These are phyloP conservation scores for Dinochytrium kinnereticum DNA, from an alignment of 371 early-diverging fungal genomes.

Conservation along the genomic window DNA sequence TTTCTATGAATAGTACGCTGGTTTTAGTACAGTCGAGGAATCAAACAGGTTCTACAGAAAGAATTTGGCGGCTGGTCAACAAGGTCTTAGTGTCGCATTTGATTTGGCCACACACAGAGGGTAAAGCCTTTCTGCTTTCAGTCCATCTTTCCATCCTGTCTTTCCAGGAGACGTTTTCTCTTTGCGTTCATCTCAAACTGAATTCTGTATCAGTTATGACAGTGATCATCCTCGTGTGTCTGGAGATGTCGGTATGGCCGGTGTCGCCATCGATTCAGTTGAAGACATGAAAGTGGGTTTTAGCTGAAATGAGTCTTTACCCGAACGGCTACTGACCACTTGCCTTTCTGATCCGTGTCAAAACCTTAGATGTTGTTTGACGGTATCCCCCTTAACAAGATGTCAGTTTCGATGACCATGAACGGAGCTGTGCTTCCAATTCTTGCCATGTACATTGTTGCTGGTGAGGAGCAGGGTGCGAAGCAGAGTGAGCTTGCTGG, in stretches of 20 bases:
- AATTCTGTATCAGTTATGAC: slow-evolving; percentile 64
- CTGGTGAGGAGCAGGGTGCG: slow-evolving; percentile 84
- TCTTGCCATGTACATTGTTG: slow-evolving; percentile 87
- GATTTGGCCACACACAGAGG: slow-evolving; percentile 87
- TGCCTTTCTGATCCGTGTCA: neutral
- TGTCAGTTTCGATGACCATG: slow-evolving; percentile 92
- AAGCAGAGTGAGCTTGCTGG: slow-evolving; percentile 76
- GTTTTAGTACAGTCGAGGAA: slow-evolving; percentile 88
- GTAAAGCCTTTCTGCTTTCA: too few relatives aligned
- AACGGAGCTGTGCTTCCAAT: slow-evolving; percentile 90
- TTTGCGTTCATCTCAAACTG: neutral
- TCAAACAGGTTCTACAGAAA: slow-evolving; percentile 82
- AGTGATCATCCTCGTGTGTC: slow-evolving; percentile 84
- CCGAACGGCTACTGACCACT: too few relatives aligned
- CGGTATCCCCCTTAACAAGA: slow-evolving; percentile 83
- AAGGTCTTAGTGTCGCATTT: slow-evolving; percentile 83
- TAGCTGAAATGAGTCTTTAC: too few relatives aligned
- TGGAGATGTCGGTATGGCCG: slow-evolving; percentile 92
- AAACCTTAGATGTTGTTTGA: slow-evolving; percentile 77
- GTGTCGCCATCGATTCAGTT: slow-evolving; percentile 87
- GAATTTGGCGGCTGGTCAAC: slow-evolving; percentile 87
- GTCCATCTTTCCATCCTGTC: too few relatives aligned
- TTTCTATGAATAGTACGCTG: slow-evolving; percentile 69
- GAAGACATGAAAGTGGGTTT: slow-evolving; percentile 81
- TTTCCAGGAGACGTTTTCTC: too few relatives aligned